Evolutionary conservation across 257 asterid species (phyloP).

Genomic region (Avicennia marina): DNA sequence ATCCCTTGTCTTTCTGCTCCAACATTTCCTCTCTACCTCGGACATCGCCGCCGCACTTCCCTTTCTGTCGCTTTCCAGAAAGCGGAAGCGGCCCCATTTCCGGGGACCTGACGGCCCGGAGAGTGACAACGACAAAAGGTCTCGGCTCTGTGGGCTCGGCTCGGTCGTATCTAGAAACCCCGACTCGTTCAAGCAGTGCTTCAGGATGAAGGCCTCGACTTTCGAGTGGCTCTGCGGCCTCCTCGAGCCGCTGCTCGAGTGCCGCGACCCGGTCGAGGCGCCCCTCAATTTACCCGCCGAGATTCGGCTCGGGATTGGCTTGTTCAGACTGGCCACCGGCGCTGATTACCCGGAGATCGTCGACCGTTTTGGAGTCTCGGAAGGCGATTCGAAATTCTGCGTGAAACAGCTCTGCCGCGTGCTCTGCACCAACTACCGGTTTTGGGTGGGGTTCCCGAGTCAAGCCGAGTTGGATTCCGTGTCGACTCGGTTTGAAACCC

Average conservation of each 20-base stretch:
- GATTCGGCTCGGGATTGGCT: conserved; percentile 73
- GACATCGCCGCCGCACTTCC: conserved; percentile 40
- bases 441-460: conserved; percentile 81
- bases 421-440: conserved; percentile 79
- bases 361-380: conserved; percentile 47
- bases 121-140: conserved; percentile 7
- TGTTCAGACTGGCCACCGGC: conserved; percentile 72
- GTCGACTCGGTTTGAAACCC: conserved; percentile 51
- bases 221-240: conserved; percentile 90
- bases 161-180: conserved; percentile 37
- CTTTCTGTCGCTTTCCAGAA: conserved; percentile 34
- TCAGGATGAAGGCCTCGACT: conserved; percentile 55
- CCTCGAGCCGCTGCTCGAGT: conserved; percentile 79
- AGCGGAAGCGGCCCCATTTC: conserved; percentile 52
- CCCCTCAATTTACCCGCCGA: conserved; percentile 59
- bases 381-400: conserved; percentile 46
- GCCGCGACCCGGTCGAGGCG: conserved; percentile 76
- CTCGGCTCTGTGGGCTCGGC: conserved; percentile 16
- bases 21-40: conserved; percentile 46
- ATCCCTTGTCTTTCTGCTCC: conserved; percentile 35
- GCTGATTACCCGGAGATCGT: conserved; percentile 54
- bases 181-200: conserved; percentile 47
- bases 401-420: conserved; percentile 85
- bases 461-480: conserved; percentile 45
- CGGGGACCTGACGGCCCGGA: conserved; percentile 17